phyloP scores from a whole-genome alignment of 2,329 filamentous ascomycete genomes.

The Phaeosphaeriaceae sp. region DNA sequence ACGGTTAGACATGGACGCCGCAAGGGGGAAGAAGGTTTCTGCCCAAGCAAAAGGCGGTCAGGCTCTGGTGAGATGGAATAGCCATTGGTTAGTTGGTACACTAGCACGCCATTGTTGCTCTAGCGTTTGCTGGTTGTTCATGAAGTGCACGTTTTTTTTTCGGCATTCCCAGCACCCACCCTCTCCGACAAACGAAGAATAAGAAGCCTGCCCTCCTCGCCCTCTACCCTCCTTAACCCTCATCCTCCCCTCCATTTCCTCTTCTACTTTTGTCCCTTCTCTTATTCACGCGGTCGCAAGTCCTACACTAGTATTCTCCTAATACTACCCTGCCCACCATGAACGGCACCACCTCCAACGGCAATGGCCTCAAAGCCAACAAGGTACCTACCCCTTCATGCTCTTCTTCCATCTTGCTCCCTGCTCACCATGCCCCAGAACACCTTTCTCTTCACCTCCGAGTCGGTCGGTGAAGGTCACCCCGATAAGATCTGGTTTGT shows the following conservation, averaged over 20 bases:
- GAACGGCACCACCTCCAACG: conserved; percentile 28
- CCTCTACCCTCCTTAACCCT: conserved; percentile 36
- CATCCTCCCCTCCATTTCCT: conserved; percentile 21
- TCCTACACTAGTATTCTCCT: conserved; percentile 44
- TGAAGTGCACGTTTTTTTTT: conserved; percentile 32
- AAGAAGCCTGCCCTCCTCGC: conserved; percentile 14
- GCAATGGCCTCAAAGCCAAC: conserved; percentile 17
- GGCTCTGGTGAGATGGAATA: too few species aligned
- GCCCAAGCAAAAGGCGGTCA: too few species aligned
- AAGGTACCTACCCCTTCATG: conserved; percentile 30
- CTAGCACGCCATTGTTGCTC: conserved; percentile 8
- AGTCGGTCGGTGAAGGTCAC: conserved; percentile 65
- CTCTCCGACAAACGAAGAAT: conserved; percentile 5
- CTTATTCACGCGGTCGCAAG: conserved; percentile 43
- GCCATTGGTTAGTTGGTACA: too few species aligned
- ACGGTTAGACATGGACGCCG: too few species aligned
- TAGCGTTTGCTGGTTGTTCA: neutral
- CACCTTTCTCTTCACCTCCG: conserved; percentile 58
- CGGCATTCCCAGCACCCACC: conserved; percentile 29
- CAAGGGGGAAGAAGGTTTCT: too few species aligned
- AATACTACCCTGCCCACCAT: conserved; percentile 1
- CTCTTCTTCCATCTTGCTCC: conserved; percentile 9
- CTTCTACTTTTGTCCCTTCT: conserved; percentile 28
- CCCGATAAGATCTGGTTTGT: conserved; percentile 88
- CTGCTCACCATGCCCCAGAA: conserved; percentile 32